Evolutionary conservation across 305 asterid species (phyloP).

Genomic region (Rubia peregrina): DNA sequence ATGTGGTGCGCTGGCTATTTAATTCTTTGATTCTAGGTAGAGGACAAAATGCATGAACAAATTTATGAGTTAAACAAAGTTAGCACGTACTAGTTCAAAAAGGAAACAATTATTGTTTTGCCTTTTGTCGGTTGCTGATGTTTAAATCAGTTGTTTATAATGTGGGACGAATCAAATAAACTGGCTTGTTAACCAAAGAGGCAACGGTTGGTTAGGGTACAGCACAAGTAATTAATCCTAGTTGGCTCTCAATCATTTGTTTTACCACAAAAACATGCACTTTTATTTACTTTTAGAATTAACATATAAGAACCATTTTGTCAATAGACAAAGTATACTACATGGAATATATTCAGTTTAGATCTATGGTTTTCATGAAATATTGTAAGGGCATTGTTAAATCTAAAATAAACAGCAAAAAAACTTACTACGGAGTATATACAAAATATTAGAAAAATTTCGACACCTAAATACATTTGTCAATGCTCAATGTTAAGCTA

Average conservation of each 20-base stretch:
- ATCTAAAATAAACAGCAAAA: too few relatives aligned
- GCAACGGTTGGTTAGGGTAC: constrained; percentile 6
- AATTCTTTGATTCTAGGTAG: neutral
- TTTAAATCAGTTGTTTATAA: neutral
- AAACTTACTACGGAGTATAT: too few relatives aligned
- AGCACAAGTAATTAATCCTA: neutral
- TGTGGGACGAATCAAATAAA: constrained; percentile 6
- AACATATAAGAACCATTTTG: too few relatives aligned
- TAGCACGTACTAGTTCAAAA: neutral
- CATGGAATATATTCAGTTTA: too few relatives aligned
- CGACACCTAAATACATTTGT: too few relatives aligned
- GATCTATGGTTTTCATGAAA: too few relatives aligned
- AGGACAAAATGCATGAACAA: constrained; percentile 1
- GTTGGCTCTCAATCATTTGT: constrained; percentile 6
- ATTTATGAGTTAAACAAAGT: neutral
- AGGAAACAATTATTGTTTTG: neutral
- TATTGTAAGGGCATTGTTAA: too few relatives aligned
- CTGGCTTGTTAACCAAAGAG: neutral
- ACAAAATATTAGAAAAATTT: too few relatives aligned
- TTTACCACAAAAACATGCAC: neutral
- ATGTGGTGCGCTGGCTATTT: neutral
- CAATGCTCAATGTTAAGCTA: too few relatives aligned
- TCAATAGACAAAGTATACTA: too few relatives aligned
- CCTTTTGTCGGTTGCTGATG: constrained; percentile 6
- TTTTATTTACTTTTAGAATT: too few relatives aligned